phyloP scores from a whole-genome alignment of 768 basidiomycete genomes.

The Mycena indigotica region DNA sequence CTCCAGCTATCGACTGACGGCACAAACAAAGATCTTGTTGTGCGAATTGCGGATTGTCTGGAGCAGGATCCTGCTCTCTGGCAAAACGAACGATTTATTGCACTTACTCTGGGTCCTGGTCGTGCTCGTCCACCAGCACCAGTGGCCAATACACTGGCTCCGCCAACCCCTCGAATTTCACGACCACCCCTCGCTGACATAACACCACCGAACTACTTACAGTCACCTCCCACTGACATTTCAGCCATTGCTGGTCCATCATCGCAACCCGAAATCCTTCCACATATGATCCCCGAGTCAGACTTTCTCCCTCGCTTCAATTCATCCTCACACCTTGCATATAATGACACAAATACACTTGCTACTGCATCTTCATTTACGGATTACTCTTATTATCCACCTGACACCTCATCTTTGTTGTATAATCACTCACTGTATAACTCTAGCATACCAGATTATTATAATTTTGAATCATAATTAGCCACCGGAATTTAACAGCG shows the following conservation, averaged over 20 bases:
- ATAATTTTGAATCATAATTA: neutral
- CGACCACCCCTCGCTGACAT: neutral
- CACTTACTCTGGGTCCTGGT: neutral
- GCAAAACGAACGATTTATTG: neutral
- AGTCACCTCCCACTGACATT: neutral
- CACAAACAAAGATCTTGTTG: neutral
- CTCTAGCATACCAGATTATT: no score
- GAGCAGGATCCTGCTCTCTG: neutral
- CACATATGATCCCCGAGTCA: no score
- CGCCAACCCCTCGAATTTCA: neutral
- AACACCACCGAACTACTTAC: neutral
- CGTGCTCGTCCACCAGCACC: neutral
- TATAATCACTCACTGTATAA: no score
- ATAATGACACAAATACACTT: no score
- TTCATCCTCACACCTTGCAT: no score
- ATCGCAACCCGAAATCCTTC: no score
- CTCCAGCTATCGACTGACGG: neutral
- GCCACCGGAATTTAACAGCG: neutral
- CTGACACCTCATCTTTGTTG: neutral
- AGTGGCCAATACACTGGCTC: neutral
- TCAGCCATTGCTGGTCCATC: no score
- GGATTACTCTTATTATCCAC: neutral
- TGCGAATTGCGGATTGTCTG: neutral
- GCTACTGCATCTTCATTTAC: neutral
- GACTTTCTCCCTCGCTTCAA: no score